Evolutionary conservation across 768 basidiomycete genomes (phyloP).

Genomic region (Kwoniella dejecticola): DNA sequence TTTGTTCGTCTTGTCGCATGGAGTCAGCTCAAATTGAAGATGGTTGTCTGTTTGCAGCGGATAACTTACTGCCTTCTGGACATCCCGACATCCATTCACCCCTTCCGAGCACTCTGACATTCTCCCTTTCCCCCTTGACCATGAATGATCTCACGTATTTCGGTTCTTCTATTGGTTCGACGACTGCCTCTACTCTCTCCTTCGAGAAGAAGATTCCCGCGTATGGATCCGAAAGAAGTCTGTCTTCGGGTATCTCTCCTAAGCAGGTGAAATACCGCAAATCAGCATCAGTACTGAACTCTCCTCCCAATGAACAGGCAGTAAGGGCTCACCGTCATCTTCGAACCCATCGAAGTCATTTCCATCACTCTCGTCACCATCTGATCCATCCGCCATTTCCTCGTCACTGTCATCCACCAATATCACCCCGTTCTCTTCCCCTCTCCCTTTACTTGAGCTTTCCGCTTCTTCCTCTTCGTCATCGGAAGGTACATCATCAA

Average conservation of each 20-base stretch:
- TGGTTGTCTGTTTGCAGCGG: background rate
- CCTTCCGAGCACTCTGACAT: slow-evolving; percentile 68
- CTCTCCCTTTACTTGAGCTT: background rate
- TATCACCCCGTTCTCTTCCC: background rate
- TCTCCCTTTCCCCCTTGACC: slow-evolving; percentile 46
- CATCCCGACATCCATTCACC: slow-evolving; percentile 98
- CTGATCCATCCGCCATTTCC: slow-evolving; percentile 54
- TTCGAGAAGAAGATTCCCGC: slow-evolving; percentile 94
- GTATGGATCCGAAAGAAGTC: slow-evolving; percentile 79
- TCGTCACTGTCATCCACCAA: background rate
- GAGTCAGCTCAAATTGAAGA: background rate
- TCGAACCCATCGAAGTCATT: slow-evolving; percentile 55
- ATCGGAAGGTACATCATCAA: slow-evolving; percentile 66
- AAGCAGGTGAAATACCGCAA: no score
- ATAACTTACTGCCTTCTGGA: slow-evolving; percentile 69
- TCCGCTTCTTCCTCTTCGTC: slow-evolving; percentile 52
- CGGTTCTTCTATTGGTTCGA: slow-evolving; percentile 82
- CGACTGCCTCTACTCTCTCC: slow-evolving; percentile 85
- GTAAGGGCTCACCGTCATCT: slow-evolving; percentile 62
- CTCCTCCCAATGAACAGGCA: no score
- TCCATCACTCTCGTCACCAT: slow-evolving; percentile 49
- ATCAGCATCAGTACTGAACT: no score
- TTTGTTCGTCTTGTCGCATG: slow-evolving; percentile 66
- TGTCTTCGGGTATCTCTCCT: slow-evolving; percentile 40
- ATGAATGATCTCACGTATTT: slow-evolving; percentile 61